Base-by-base conservation (phyloP, 805 yeast genomes). In the Wickerhamomyces strasburgensis region DNA sequence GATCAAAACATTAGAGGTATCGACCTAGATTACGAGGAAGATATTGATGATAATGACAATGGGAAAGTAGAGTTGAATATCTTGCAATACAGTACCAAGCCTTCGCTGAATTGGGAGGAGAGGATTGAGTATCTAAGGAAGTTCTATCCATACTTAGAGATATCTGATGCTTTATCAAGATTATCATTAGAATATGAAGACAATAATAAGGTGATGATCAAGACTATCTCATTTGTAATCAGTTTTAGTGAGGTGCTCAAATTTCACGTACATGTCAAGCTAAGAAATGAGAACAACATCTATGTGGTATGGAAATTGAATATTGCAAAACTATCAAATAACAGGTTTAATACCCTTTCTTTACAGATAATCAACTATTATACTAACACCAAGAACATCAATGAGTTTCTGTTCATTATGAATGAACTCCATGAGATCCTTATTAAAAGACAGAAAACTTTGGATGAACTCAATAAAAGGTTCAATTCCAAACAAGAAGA, bases 121-220 rank as follows among this genome's bases (percentile, higher is more conserved):
- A 39, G 58, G 23, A 28, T 48, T 2, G 51, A 47, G 23, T 52
- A 46, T 25, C 24, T 55, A 14, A 34, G 32, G 28, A 49, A 40
- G 34, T 45, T 55, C 29, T 55, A 55, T 18, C 56, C 56, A 2
- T 44, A 42, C 14, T 35, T 54, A 6, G 13, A 14, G 9, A 42
- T 55, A 2, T 8, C 19, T 0, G 28, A 40, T 14, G 37, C 43
- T n/a, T 25, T 24, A 3, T 49, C 60, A 15, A 31, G 33, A 4
- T 29, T 50, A 1, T 29, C 49, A 1, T 19, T 54, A 9, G 47
- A 45, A 11, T 44, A 47, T 11, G 35, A 43, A 9, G 32, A 31
- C 6, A 29, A 25, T 11, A 35, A 38, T 14, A 38, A 46, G 4
- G 9, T 31, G 5, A 34, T 50, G 9, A 27, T 42, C 7, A 54